Evolutionary conservation across 768 basidiomycete genomes (phyloP), one percentile per base, ranked within the genome.

Genomic region (Calocera viscosa): DNA sequence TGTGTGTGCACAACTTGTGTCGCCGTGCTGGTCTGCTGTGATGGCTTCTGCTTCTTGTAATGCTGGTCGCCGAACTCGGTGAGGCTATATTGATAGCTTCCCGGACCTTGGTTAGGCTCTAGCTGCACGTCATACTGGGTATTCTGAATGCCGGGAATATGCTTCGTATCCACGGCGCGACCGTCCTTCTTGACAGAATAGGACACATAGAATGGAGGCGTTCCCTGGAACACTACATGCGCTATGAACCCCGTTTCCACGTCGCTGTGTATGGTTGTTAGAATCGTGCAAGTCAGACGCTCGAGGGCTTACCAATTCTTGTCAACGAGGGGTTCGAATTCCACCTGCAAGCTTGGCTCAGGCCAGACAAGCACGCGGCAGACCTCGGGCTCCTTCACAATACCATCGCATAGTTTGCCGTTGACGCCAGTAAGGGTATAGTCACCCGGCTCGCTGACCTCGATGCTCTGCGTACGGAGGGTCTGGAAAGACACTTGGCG

Each of bases 281-380:
- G 64, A 5, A 28, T 47, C 28, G 40, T 41, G 26, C 12, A 22
- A 74, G 79, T 70, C 70, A 91, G 93, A 93, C n/a, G 94, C 79
- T 94, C 92, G 68, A 93, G 90, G 67, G 94, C 86, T 71, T 86
- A 89, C 85, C 91, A 92, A 76, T 88, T 84, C 68, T 95, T 90
- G 72, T 94, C 87, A 26, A 91, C 90, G 1, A 83, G 85, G 1
- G 94, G 94, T 33, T 82, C 72, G 2, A 91, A 89, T 69, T 83
- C 82, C 19, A 60, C 53, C 11, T 26, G 11, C 30, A 60, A 28
- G 30, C 53, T 60, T 7, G 53, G 53, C 30, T 60, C 53, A 8
- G 53, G 53, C 53, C 53, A 28, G 63, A 64, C 86, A 32, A 88
- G 76, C 1, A 94, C 90, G 67, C 78, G 82, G 71, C 91, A 93